Percentiles rank a stretch among this genome's conserved stretches.
Conservation (phyloP, 208 protist species). For the Crithidia fasciculata region DNA sequence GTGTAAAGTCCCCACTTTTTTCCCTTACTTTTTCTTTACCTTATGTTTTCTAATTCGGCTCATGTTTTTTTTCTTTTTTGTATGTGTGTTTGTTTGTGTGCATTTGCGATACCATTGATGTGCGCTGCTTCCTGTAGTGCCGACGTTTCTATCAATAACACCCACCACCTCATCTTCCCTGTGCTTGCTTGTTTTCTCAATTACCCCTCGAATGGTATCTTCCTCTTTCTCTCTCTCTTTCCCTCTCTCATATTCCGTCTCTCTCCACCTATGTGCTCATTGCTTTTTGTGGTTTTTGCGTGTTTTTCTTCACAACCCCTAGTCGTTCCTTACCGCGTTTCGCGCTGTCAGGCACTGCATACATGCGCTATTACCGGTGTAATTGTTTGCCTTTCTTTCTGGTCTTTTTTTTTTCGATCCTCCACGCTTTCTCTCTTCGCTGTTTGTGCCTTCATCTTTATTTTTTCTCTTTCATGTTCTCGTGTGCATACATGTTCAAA, state of each 20-base stretch:
- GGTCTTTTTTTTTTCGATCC: background rate
- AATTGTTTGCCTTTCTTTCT: too few relatives aligned
- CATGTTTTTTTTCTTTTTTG: background rate
- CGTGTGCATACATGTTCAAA: background rate
- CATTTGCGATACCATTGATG: background rate
- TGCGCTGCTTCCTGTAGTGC: too few relatives aligned
- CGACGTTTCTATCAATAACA: too few relatives aligned
- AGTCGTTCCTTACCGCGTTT: too few relatives aligned
- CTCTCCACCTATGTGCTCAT: too few relatives aligned
- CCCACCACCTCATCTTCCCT: background rate
- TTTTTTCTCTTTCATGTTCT: background rate
- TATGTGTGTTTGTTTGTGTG: background rate
- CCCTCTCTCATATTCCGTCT: too few relatives aligned
- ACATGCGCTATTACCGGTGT: too few relatives aligned
- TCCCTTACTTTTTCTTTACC: background rate
- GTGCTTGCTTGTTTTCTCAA: conserved; percentile 1
- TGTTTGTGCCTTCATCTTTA: background rate
- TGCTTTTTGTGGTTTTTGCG: too few relatives aligned
- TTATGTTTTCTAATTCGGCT: background rate
- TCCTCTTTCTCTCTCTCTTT: background rate
- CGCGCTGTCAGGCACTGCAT: too few relatives aligned
- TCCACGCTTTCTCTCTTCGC: background rate
- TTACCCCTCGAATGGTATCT: background rate
- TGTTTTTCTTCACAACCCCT: too few relatives aligned
- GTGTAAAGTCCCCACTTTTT: too few relatives aligned